Evolutionary conservation across 768 basidiomycete genomes (phyloP), one percentile per base, ranked within the genome.

Genomic region (Leccinum variicolor): DNA sequence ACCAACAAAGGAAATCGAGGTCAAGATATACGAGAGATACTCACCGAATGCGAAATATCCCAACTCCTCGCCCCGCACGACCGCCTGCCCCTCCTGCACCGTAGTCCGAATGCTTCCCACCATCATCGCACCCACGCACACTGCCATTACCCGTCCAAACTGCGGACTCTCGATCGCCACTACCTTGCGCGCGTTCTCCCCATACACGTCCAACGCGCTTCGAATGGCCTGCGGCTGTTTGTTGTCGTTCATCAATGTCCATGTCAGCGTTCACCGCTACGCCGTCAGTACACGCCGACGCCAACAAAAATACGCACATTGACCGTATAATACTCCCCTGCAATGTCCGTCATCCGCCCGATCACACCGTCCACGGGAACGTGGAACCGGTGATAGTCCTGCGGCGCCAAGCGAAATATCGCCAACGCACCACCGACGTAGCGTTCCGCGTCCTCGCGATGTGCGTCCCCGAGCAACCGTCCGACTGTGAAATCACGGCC

Each of bases 361-460:
- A 98, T 83, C 36, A 70, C 83, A 0, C 94, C 94, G 59, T 92
- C 90, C 21, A 95, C 90, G 0, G 92, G 91, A 0, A 84, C 84
- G 69, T 92, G 91, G 81, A 94, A 97, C 1, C 95, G 88, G 72
- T 98, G 95, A 66, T 98, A 98, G 65, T 98, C 95, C 74, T 95
- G 90, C 1, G 94, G 94, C 1, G 94, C 94, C 19, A 97, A 77
- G 17, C 95, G 79, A 75, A 98, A 98, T 55, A 97, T 97, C 9
- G 81, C 91, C 52, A 99, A 66, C 1, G 89, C 86, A 6, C 97
- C 96, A 9, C 90, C 91, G 2, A 76, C 74, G 66, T 89, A 98
- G 39, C 81, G 79, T 5, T 86, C 84, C 1, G 81, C 84, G 50
- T 91, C 82, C 21, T 80, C 76, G 61, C 83, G 83, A 71, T 94